A percentile compares a stretch with the other conserved stretches of the same genome.
Evolutionary conservation across 1,284 basidiomycete species (phyloP).

Genomic region (Ustilago sp.): DNA sequence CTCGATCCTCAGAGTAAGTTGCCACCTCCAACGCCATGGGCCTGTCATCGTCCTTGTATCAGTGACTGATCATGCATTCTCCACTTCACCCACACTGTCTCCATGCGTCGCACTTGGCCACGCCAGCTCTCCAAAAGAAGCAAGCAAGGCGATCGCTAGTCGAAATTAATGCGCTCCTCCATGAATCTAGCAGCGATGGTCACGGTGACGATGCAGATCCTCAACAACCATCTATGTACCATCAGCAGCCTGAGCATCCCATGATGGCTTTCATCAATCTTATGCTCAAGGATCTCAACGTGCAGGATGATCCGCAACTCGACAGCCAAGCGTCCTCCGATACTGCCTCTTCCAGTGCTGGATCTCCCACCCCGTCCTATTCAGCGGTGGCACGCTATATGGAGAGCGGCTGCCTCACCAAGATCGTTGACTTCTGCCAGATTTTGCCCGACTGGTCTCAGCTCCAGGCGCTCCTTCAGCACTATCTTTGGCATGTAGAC

Average conservation of each 20-base stretch:
- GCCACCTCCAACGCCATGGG: neutral
- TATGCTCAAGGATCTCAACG: conserved; percentile 51
- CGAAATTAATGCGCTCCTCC: conserved; percentile 48
- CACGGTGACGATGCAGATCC: conserved; percentile 29
- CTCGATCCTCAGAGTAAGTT: conserved; percentile 49
- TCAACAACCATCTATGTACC: conserved; percentile 14
- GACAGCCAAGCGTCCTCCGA: conserved; percentile 24
- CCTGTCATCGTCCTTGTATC: neutral
- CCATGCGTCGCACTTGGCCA: neutral
- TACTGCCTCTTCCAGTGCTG: conserved; percentile 8
- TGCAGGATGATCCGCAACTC: conserved; percentile 12
- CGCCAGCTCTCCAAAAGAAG: conserved; percentile 47
- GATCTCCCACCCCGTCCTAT: conserved; percentile 7
- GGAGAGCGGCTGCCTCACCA: conserved; percentile 22
- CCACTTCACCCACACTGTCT: neutral
- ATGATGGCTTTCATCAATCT: conserved; percentile 53
- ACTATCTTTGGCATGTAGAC: conserved; percentile 50
- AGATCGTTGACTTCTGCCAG: conserved; percentile 30
- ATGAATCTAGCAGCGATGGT: conserved; percentile 7
- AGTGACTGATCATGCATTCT: neutral
- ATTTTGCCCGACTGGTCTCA: conserved; percentile 38
- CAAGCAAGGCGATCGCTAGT: conserved; percentile 45
- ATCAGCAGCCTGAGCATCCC: conserved; percentile 29
- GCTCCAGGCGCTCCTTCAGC: conserved; percentile 21
- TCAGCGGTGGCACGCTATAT: conserved; percentile 17